Evolutionary conservation across 495 filamentous ascomycete species (phyloP), one percentile per base, ranked within the genome.

Genomic region (Penicillium waksmanii): DNA sequence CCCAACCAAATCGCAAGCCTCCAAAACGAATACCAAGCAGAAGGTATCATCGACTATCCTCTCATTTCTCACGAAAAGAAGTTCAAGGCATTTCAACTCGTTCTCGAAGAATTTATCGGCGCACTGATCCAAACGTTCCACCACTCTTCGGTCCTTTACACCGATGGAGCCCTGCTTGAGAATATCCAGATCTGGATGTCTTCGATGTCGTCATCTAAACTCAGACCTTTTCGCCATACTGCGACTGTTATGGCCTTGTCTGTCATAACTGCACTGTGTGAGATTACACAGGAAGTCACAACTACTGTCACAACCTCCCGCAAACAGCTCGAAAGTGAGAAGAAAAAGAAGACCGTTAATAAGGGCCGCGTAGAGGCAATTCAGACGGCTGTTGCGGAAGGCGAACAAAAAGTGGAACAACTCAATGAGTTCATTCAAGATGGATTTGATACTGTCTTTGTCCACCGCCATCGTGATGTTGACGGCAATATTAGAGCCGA

Each of bases 401-500:
- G 84, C 17, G 85, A 89, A 53, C 67, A 84, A 54, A 87, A 85
- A 60, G 80, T 87, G 17, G 75, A 88, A 33, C 74, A 79, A 3
- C 77, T 91, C 49, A 84, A 93, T 62, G 80, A 78, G 2, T 81
- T 85, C 53, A 84, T 97, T 47, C 87, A 87, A 58, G 89, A 94
- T 64, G 87, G 90, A 53, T 93, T 97, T 61, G 89, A 96, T 56
- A 88, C 90, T 10, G 86, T 97, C 27, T 98, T 95, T 64, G 87
- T 96, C 31, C 93, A 98, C 71, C 89, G 95, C 25, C 98, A 97
- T 71, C 91, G 95, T 35, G 95, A 98, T 62, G 84, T 97, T 19
- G 95, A 98, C 71, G 83, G 90, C 1, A 89, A 80, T 59, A 96
- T 98, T 53, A 85, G 95, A 36, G 83, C 85, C 2, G 92, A 96